Conservation (phyloP, 2,329 filamentous ascomycete genomes). For the Claviceps pazoutovae region DNA sequence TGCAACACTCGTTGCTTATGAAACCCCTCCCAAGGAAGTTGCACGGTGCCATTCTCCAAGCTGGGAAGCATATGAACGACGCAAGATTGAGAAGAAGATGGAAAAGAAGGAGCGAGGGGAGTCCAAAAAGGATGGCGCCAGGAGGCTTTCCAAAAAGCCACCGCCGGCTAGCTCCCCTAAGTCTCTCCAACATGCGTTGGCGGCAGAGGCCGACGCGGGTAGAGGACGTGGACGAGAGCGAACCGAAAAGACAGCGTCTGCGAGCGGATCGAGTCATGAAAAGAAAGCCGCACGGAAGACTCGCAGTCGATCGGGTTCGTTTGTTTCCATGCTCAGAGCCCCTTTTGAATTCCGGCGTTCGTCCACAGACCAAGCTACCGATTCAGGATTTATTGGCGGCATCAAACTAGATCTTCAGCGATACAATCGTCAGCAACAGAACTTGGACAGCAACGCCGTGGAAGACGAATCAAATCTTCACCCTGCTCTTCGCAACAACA, state of each 20-base stretch:
- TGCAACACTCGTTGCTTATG: constrained; percentile 19
- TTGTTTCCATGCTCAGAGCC: constrained; percentile 21
- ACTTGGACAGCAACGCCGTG: constrained; percentile 14
- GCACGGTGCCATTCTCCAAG: constrained; percentile 42
- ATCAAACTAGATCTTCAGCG: constrained; percentile 27
- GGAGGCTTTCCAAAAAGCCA: constrained; percentile 19
- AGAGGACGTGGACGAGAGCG: constrained; percentile 5
- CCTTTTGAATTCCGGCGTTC: constrained; percentile 22
- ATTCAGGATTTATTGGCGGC: constrained; percentile 26
- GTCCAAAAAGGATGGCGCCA: constrained; percentile 11
- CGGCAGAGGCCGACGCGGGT: constrained; percentile 6
- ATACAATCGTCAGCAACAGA: constrained; percentile 18
- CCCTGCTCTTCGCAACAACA: constrained; percentile 20
- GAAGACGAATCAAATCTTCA: constrained; percentile 17
- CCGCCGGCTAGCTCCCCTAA: constrained; percentile 13
- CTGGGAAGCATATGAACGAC: constrained; percentile 43
- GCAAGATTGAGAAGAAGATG: constrained; percentile 39
- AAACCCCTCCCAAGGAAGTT: constrained; percentile 17
- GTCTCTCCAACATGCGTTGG: constrained; percentile 6
- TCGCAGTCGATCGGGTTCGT: constrained; percentile 23
- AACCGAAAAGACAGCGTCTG: constrained; percentile 4
- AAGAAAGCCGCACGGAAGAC: constrained; percentile 9
- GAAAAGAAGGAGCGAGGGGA: constrained; percentile 17
- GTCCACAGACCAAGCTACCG: constrained; percentile 18
- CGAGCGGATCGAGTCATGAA: constrained; percentile 10